A percentile compares a stretch with the other conserved stretches of the same genome.
Evolutionary conservation across 2,329 filamentous ascomycete genomes (phyloP).

Genomic region (Sporothrix schenckii): DNA sequence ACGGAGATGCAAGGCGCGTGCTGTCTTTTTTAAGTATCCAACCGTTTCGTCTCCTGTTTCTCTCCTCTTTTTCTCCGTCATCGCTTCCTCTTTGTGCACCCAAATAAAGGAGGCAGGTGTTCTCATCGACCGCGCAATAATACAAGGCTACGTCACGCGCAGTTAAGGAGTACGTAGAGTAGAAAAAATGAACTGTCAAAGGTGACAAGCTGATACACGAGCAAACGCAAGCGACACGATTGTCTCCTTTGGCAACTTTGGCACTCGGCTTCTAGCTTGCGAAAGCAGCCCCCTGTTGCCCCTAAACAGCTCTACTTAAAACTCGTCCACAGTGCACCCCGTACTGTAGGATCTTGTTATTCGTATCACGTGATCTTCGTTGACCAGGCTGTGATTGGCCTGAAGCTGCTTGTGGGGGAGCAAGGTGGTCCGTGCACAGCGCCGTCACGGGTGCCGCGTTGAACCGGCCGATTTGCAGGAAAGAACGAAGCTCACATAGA

Average conservation of each 20-base stretch:
- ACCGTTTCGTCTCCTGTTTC: constrained; percentile 11
- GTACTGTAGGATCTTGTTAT: neutral
- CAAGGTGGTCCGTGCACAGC: constrained; percentile 30
- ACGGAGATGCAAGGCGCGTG: constrained; percentile 16
- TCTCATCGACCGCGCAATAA: neutral
- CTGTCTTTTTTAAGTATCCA: neutral
- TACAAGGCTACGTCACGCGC: neutral
- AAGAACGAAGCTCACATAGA: constrained; percentile 17
- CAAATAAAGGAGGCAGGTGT: no score
- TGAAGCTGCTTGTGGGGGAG: constrained; percentile 21
- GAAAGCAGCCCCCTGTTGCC: neutral
- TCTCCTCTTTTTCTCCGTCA: constrained; percentile 1
- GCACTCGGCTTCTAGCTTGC: constrained; percentile 7
- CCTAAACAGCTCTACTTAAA: neutral
- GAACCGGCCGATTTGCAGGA: constrained; percentile 22
- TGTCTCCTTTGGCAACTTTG: neutral
- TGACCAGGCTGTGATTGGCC: constrained; percentile 24
- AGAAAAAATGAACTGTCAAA: neutral
- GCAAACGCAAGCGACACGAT: neutral
- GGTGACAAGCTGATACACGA: neutral
- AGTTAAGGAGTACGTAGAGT: neutral
- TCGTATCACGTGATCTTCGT: neutral
- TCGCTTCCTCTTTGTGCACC: neutral
- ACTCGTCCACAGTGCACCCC: neutral
- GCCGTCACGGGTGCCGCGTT: constrained; percentile 28